phyloP scores from a whole-genome alignment of 129 eudicot genomes.

The Lonicera japonica region DNA sequence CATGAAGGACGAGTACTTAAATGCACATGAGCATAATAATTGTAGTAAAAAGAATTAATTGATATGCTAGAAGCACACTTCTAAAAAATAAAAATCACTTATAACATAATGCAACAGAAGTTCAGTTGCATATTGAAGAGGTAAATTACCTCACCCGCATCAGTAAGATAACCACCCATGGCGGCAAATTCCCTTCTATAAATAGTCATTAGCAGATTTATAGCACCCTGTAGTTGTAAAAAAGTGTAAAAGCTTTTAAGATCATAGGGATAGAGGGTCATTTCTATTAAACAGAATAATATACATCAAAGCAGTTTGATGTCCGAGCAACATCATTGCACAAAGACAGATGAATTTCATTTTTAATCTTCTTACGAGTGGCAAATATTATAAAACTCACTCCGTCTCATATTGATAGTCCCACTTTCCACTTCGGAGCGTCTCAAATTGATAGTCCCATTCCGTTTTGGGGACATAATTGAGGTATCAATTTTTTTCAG shows the following conservation, averaged over 20 bases:
- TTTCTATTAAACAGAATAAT: too few relatives aligned
- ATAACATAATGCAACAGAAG: slow-evolving; percentile 6
- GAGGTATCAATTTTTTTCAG: too few relatives aligned
- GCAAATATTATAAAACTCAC: too few relatives aligned
- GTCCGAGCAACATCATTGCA: too few relatives aligned
- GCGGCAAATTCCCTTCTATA: slow-evolving; percentile 78
- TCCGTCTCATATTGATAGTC: too few relatives aligned
- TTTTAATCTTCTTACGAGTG: too few relatives aligned
- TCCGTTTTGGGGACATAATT: too few relatives aligned
- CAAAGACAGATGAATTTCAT: too few relatives aligned
- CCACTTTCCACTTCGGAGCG: too few relatives aligned
- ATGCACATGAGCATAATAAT: neutral
- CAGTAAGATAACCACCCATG: slow-evolving; percentile 98
- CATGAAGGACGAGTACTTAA: slow-evolving; percentile 6
- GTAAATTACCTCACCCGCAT: slow-evolving; percentile 84
- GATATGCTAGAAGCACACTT: slow-evolving; percentile 12
- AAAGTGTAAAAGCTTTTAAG: neutral
- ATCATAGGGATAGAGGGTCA: too few relatives aligned
- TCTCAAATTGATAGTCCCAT: too few relatives aligned
- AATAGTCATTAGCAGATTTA: slow-evolving; percentile 70
- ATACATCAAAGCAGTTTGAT: too few relatives aligned
- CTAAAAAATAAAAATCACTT: neutral
- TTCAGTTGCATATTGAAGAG: slow-evolving; percentile 8
- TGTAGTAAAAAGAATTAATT: neutral
- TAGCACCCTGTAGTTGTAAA: slow-evolving; percentile 66